Conservation (phyloP, 495 filamentous ascomycete genomes). For the Penicillium parvum region DNA sequence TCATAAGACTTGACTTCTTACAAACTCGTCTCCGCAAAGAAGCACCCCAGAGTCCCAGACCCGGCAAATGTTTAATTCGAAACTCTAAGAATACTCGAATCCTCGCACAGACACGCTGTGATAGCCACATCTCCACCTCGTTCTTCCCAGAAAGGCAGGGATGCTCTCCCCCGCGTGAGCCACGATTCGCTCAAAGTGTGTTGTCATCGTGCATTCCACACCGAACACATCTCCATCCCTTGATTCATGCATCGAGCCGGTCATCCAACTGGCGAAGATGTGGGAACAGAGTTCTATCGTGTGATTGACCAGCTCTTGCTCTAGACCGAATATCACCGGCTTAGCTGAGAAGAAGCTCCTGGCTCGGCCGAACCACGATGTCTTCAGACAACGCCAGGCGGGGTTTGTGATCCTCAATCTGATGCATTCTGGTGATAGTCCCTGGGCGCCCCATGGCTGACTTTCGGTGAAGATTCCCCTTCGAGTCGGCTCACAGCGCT, state of each 20-base stretch:
- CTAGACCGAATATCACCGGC: background rate
- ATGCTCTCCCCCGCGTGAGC: slow-evolving; percentile 3
- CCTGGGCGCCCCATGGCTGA: too few relatives aligned
- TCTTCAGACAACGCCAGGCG: too few relatives aligned
- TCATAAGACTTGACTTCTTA: too few relatives aligned
- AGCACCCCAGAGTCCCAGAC: background rate
- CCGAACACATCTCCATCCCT: background rate
- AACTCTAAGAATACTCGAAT: background rate
- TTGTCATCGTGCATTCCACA: slow-evolving; percentile 6
- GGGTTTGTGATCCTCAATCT: too few relatives aligned
- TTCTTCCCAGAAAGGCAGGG: slow-evolving; percentile 1
- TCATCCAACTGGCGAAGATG: too few relatives aligned
- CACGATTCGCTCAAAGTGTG: slow-evolving; percentile 1
- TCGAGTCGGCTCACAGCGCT: too few relatives aligned
- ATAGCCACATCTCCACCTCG: slow-evolving; percentile 1
- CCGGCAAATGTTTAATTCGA: background rate
- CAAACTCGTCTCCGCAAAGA: too few relatives aligned
- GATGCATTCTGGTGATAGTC: too few relatives aligned
- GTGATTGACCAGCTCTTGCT: background rate
- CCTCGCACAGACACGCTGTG: background rate
- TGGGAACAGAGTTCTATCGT: background rate
- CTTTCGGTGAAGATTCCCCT: too few relatives aligned
- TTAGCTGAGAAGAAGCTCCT: too few relatives aligned
- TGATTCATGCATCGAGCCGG: slow-evolving; percentile 1
- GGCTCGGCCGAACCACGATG: too few relatives aligned